phyloP scores from a whole-genome alignment of 2,329 filamentous ascomycete species.

The Pseudodiploospora longispora region DNA sequence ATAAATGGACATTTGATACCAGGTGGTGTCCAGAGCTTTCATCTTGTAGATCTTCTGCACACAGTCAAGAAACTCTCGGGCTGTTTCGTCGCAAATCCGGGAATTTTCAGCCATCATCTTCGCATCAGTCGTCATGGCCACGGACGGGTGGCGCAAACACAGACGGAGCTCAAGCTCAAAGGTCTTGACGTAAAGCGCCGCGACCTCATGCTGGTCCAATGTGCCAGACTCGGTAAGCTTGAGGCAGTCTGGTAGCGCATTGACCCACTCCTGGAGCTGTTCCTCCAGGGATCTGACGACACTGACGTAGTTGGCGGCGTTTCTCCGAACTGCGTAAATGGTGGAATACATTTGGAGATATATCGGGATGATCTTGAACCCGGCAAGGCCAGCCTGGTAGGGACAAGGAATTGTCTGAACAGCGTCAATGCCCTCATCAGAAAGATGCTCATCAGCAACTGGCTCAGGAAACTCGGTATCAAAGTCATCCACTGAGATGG shows the following conservation, averaged over 20 bases:
- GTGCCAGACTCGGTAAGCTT: constrained; percentile 34
- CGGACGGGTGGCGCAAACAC: constrained; percentile 53
- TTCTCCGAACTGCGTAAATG: constrained; percentile 63
- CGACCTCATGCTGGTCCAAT: constrained; percentile 36
- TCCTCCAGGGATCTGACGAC: constrained; percentile 58
- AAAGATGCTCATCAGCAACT: constrained; percentile 62
- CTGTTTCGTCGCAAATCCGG: constrained; percentile 57
- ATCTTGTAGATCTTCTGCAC: constrained; percentile 52
- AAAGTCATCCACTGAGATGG: constrained; percentile 64
- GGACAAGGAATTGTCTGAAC: constrained; percentile 51
- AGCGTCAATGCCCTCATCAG: constrained; percentile 53
- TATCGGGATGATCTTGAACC: constrained; percentile 56
- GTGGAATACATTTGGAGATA: constrained; percentile 68
- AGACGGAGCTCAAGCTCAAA: constrained; percentile 51
- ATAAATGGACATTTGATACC: constrained; percentile 67
- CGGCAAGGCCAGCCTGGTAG: constrained; percentile 58
- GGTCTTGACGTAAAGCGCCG: constrained; percentile 46
- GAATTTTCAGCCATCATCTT: constrained; percentile 53
- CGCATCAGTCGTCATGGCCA: constrained; percentile 46
- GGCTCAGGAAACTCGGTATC: constrained; percentile 69
- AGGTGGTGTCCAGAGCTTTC: constrained; percentile 68
- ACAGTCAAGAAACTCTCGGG: constrained; percentile 54
- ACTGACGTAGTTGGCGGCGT: constrained; percentile 54
- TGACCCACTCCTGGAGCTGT: constrained; percentile 54
- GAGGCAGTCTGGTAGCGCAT: constrained; percentile 55